Base-by-base conservation (phyloP, 345 rosid genomes). In the Acer campestre region DNA sequence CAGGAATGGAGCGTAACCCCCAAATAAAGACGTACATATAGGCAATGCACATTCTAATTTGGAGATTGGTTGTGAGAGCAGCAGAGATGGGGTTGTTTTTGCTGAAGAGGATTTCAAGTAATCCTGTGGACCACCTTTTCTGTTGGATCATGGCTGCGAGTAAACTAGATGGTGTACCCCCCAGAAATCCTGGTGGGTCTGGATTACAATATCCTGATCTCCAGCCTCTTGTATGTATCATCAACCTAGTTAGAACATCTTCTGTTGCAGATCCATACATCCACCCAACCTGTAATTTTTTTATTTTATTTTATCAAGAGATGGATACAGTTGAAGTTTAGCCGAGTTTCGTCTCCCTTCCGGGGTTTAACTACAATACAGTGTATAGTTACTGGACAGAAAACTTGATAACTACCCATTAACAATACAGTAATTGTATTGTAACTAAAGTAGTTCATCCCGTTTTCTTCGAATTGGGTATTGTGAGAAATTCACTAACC, bases 91-190 rank as follows among this genome's bases (percentile, higher is more conserved):
- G 96, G 78, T 38, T 86, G 12, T 49, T 78, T 46, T 68, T 77
- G 79, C 80, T 79, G 55, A 89, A 63, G 59, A 89, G 70, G 29
- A 87, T 51, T 82, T 92, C 94, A 6, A 88, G 87, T 8, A 86
- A 3, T 7, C 96, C 97, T 0, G 91, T 86, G 17, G 83, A 74
- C 96, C 97, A 94, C 68, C 94, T 84, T 71, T 88, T 88, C 38
- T 81, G 82, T 29, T 92, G 97, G 65, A 71, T 59, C 92, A 92
- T 68, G 0, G 82, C 65, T 4, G 68, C 81, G 0, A 93, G 88
- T 2, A 89, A 87, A 13, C 81, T 75, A 0, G 82, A 17, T 0
- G 94, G 93, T 10, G 85, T 80, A 70, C 87, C 85, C 0, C 98
- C 97, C 16, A 88, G 65, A 74, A 94, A 94, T 2, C 92, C 92